phyloP scores from a whole-genome alignment of 1,139 yeast species.

The Hyphopichia pseudoburtonii region DNA sequence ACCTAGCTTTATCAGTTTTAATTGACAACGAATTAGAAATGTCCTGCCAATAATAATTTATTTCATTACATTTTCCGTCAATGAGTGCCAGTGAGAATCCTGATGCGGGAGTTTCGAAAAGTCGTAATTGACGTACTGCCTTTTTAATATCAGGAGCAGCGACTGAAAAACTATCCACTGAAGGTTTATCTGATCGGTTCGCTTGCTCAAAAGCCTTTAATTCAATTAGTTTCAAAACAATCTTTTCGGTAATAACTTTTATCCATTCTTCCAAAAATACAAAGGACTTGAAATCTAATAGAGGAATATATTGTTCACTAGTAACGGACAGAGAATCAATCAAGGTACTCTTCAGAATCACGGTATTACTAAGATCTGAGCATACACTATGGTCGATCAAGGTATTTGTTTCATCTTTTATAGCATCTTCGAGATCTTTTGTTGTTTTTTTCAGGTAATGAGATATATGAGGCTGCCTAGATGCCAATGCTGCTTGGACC shows the following conservation, averaged over 20 bases:
- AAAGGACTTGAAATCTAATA: slow-evolving; percentile 11
- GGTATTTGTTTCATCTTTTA: slow-evolving; percentile 1
- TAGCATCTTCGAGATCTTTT: slow-evolving; percentile 7
- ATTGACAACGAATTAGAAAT: too few relatives aligned
- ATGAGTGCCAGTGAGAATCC: slow-evolving; percentile 1
- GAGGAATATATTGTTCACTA: slow-evolving; percentile 9
- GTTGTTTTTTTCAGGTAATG: slow-evolving; percentile 20
- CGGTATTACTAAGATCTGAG: not conserved
- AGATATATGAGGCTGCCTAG: slow-evolving; percentile 7
- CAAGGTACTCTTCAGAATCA: slow-evolving; percentile 5
- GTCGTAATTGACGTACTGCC: not conserved
- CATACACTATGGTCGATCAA: slow-evolving; percentile 1
- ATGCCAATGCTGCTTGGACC: slow-evolving; percentile 32
- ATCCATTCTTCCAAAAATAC: slow-evolving; percentile 11
- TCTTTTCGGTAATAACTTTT: slow-evolving; percentile 6
- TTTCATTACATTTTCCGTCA: slow-evolving; percentile 3
- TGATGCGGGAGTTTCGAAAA: slow-evolving; percentile 6
- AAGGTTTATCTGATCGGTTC: too few relatives aligned
- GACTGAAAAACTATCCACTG: too few relatives aligned
- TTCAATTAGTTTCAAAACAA: slow-evolving; percentile 9
- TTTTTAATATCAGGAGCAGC: slow-evolving; percentile 1
- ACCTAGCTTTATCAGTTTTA: too few relatives aligned
- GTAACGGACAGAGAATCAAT: slow-evolving; percentile 6
- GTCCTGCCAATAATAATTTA: slow-evolving; percentile 6
- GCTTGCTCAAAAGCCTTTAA: too few relatives aligned